phyloP scores from a whole-genome alignment of 257 asterid genomes.

The Solanum piurae region DNA sequence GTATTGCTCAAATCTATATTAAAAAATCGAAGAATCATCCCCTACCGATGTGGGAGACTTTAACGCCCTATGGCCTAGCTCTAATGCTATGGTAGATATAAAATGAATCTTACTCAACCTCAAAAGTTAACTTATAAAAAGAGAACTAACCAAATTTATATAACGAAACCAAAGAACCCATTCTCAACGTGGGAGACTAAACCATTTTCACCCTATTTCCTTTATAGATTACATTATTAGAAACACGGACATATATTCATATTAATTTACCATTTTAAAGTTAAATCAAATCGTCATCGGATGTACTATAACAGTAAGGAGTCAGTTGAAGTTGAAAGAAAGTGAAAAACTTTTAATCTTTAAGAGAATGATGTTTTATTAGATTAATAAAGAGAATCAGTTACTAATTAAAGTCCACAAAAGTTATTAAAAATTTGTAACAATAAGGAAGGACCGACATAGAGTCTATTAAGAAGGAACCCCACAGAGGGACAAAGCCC shows the following conservation, averaged over 20 bases:
- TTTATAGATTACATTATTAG: not conserved
- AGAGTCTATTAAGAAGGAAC: not conserved
- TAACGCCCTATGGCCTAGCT: not conserved
- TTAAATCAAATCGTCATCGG: not conserved
- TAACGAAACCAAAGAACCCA: not conserved
- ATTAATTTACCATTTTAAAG: not conserved
- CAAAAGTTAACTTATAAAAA: too few species aligned
- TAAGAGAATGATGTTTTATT: not conserved
- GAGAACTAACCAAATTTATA: not conserved
- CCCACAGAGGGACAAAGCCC: not conserved
- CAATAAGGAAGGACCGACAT: conserved; percentile 14
- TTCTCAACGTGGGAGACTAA: not conserved
- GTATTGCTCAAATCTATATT: not conserved
- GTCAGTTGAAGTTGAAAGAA: not conserved
- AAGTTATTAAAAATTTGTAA: not conserved
- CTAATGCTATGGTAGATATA: too few species aligned
- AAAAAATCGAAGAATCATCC: not conserved
- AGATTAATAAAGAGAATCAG: not conserved
- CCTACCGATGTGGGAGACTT: not conserved
- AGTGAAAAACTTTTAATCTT: not conserved
- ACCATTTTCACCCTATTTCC: not conserved
- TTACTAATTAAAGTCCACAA: not conserved
- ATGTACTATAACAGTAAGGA: not conserved
- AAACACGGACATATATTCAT: not conserved
- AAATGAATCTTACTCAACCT: not conserved